Evolutionary conservation across 2,329 filamentous ascomycete genomes (phyloP), one percentile per base, ranked within the genome.

Genomic region (Ceratocystis ficicola): DNA sequence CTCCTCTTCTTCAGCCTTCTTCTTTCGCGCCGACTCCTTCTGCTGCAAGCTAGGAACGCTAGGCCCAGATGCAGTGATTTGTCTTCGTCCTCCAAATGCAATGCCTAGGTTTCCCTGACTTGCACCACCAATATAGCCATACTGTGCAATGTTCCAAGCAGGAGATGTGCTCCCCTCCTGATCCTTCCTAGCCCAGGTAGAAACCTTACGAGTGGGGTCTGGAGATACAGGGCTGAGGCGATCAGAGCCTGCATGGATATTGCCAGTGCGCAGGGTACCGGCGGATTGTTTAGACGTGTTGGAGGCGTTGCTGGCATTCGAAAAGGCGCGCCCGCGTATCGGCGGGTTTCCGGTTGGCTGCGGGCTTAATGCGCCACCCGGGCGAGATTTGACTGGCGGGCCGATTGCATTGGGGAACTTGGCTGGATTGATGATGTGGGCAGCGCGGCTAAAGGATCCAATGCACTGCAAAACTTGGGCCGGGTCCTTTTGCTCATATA

Each of bases 91-190:
- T 66, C 94, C 94, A 75, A 97, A 97, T 10, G 89, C 85, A 70
- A 99, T 90, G 20, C 94, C 94, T 68, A 96, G 85, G 71, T 95
- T 97, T 2, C 90, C 93, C 74, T 99, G 94, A 72, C 90, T 96
- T 30, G 94, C 94, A 62, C 94, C 94, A 67, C 94, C 94, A 88
- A 97, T 94, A 76, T 96, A 99, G 6, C 94, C 92, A 73, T 99
- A 99, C 74, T 99, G 94, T 66, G 92, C 88, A 71, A 97, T 97
- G 73, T 97, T 99, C 94, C 94, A 99, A 1, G 94, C 94, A 0
- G 94, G 94, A 30, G 86, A 81, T 1, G 92, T 96, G 57, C 81
- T 82, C 17, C 83, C 84, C 74, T 96, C 89, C 70, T 96, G 90
- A 65, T 83, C 82, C 74, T 83, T 89, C 74, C 85, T 95, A 75